Conservation (phyloP, 306 rosid species). For the Ziziphus jujuba region DNA sequence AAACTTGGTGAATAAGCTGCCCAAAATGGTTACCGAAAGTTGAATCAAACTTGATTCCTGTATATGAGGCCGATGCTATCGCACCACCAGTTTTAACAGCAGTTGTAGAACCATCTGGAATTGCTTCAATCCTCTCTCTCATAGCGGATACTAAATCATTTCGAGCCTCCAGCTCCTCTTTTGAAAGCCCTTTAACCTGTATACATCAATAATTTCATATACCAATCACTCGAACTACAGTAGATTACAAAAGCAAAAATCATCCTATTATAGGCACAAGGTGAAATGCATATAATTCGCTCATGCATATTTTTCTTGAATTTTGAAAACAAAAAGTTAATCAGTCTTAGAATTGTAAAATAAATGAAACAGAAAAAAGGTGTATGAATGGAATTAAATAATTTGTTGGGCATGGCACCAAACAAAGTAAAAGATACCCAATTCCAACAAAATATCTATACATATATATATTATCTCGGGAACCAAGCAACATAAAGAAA, state of each 20-base stretch:
- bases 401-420: neutral
- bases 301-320: too few species aligned
- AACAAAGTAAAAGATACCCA: neutral
- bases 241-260: too few species aligned
- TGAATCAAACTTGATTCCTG: slow-evolving; percentile 26
- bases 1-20: neutral
- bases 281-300: too few species aligned
- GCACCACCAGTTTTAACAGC: slow-evolving; percentile 18
- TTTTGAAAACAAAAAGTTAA: neutral
- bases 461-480: neutral
- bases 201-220: neutral
- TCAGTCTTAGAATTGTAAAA: neutral
- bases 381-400: neutral
- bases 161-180: slow-evolving; percentile 33
- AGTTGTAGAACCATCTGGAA: slow-evolving; percentile 35
- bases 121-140: slow-evolving; percentile 33
- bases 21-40: slow-evolving; percentile 19
- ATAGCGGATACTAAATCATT: slow-evolving; percentile 29
- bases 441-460: too few species aligned
- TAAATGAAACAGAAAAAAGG: neutral
- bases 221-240: too few species aligned
- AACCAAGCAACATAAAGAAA: neutral
- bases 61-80: slow-evolving; percentile 30
- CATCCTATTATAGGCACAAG: too few species aligned
- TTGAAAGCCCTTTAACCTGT: slow-evolving; percentile 33